Percentiles rank a stretch among this genome's conserved stretches.
These are phyloP conservation scores for Pyrenophora tritici-repentis DNA, from an alignment of 2,329 filamentous ascomycete genomes.

Conservation along the genomic window DNA sequence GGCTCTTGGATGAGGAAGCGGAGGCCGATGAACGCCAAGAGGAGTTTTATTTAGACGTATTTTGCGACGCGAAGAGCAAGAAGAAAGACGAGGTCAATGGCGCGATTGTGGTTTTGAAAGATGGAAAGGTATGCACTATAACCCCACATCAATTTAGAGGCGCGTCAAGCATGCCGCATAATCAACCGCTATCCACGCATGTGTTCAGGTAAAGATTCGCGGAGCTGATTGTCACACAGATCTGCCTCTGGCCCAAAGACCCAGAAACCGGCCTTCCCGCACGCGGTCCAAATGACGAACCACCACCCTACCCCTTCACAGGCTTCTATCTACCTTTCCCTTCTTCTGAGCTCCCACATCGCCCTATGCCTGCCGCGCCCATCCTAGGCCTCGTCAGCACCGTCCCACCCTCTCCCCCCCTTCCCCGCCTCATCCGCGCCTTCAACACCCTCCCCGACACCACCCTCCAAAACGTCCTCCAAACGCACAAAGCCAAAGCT, in stretches of 20 bases:
- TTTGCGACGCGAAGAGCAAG: constrained; percentile 46
- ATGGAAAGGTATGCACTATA: constrained; percentile 49
- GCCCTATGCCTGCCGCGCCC: constrained; percentile 42
- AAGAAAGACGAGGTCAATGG: constrained; percentile 50
- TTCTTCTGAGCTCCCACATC: constrained; percentile 47
- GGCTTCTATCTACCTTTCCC: constrained; percentile 58
- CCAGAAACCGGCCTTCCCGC: constrained; percentile 34
- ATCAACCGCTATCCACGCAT: neutral
- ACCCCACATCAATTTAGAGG: neutral
- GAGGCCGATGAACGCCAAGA: constrained; percentile 54
- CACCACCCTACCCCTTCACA: constrained; percentile 54
- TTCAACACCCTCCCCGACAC: constrained; percentile 14
- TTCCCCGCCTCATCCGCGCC: constrained; percentile 42
- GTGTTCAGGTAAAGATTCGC: neutral
- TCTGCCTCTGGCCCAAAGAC: constrained; percentile 47
- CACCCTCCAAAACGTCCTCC: neutral
- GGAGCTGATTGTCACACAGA: constrained; percentile 23
- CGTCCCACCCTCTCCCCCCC: constrained; percentile 35
- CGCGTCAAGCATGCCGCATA: neutral
- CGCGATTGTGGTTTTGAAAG: constrained; percentile 51
- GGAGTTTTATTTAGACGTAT: constrained; percentile 57
- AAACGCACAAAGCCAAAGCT: constrained; percentile 56
- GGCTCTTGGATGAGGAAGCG: constrained; percentile 54
- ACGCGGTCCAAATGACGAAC: constrained; percentile 21
- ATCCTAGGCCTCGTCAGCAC: constrained; percentile 57